A percentile compares a stretch with the other conserved stretches of the same genome.
Evolutionary conservation across 768 basidiomycete species (phyloP).

Genomic region (Trametes villosa): DNA sequence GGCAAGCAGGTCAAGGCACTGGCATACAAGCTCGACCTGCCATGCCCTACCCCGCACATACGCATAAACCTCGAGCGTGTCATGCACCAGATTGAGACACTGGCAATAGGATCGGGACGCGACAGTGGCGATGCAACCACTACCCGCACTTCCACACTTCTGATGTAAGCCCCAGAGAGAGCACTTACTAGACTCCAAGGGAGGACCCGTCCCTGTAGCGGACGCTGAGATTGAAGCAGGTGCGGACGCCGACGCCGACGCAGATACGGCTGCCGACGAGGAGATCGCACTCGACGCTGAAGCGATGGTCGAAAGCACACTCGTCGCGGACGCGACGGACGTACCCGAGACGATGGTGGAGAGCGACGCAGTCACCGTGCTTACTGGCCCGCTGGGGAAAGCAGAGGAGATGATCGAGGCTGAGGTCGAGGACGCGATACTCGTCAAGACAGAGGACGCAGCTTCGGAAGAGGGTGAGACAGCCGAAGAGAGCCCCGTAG

Average conservation of each 20-base stretch:
- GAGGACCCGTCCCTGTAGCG: slow-evolving; percentile 20
- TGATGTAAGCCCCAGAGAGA: too few relatives aligned
- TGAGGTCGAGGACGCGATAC: neutral
- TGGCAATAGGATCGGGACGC: too few relatives aligned
- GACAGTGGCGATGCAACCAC: too few relatives aligned
- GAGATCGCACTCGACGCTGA: slow-evolving; percentile 1
- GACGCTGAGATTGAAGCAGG: slow-evolving; percentile 4
- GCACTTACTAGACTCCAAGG: slow-evolving; percentile 33
- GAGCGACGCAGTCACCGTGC: too few relatives aligned
- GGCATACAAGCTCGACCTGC: too few relatives aligned
- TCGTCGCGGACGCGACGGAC: neutral
- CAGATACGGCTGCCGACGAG: slow-evolving; percentile 1
- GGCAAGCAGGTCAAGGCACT: too few relatives aligned
- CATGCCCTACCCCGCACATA: too few relatives aligned
- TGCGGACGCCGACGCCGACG: slow-evolving; percentile 1
- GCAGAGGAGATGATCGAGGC: too few relatives aligned
- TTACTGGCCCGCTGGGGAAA: too few relatives aligned
- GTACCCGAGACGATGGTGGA: neutral
- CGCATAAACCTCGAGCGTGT: too few relatives aligned
- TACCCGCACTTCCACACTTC: too few relatives aligned
- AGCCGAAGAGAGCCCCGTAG: neutral
- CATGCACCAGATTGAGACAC: too few relatives aligned
- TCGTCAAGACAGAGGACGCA: neutral
- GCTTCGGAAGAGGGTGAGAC: neutral
- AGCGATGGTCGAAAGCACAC: neutral